phyloP scores from a whole-genome alignment of 1,139 yeast genomes.

The Blastobotrys indianensis region DNA sequence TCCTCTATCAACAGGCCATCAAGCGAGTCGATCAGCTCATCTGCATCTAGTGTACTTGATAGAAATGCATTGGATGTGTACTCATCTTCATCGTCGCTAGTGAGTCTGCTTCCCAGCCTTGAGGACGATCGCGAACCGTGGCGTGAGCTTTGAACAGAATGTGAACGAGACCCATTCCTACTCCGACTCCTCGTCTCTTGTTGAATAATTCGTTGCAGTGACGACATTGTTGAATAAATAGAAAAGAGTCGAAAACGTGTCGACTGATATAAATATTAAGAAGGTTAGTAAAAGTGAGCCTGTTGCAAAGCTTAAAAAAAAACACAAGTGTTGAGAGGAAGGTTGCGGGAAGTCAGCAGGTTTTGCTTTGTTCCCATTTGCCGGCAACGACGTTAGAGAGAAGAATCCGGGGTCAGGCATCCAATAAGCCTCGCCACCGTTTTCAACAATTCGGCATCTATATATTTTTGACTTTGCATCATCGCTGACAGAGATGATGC shows the following conservation, averaged over 20 bases:
- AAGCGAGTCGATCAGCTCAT: constrained; percentile 19
- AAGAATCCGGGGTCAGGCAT: constrained; percentile 1
- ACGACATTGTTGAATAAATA: constrained; percentile 15
- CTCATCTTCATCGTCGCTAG: constrained; percentile 23
- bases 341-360: too few species aligned
- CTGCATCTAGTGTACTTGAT: constrained; percentile 19
- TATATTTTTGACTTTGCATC: too few species aligned
- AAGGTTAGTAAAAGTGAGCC: neutral
- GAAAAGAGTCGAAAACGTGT: neutral
- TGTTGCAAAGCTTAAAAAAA: too few species aligned
- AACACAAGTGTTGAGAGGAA: too few species aligned
- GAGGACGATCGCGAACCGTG: constrained; percentile 22
- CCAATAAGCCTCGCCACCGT: neutral
- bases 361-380: constrained; percentile 1
- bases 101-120: constrained; percentile 16
- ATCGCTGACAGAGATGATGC: too few species aligned
- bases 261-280: neutral
- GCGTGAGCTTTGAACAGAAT: constrained; percentile 13
- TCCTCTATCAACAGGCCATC: constrained; percentile 16
- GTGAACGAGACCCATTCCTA: constrained; percentile 12
- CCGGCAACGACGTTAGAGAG: neutral
- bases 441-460: neutral
- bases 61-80: constrained; percentile 22
- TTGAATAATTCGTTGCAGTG: constrained; percentile 19
- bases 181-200: constrained; percentile 15